Conservation (phyloP, 768 basidiomycete genomes). For the Dioszegia aurantiaca region DNA sequence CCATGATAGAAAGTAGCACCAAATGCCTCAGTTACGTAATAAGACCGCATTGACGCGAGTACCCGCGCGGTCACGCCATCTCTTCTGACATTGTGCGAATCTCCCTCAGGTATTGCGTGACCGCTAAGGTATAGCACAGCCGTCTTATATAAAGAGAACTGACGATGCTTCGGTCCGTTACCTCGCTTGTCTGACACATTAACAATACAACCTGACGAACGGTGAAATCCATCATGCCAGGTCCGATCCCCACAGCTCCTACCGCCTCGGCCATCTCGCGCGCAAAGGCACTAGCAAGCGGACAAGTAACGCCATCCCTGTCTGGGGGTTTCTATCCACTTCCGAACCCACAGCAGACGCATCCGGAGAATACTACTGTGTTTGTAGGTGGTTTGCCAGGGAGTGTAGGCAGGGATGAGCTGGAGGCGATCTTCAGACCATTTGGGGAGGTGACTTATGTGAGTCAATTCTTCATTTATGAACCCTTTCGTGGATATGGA, state of each 20-base stretch:
- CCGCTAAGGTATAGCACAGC: too few relatives aligned
- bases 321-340: conserved; percentile 14
- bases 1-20: too few relatives aligned
- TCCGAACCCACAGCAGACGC: conserved; percentile 2
- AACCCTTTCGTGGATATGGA: not conserved
- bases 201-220: too few relatives aligned
- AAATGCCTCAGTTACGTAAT: too few relatives aligned
- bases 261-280: conserved; percentile 2
- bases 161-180: too few relatives aligned
- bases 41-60: too few relatives aligned
- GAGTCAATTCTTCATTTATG: not conserved
- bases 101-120: too few relatives aligned
- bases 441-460: conserved; percentile 20
- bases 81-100: conserved; percentile 2
- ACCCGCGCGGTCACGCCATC: conserved; percentile 13
- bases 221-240: not conserved
- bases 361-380: conserved; percentile 18
- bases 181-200: too few relatives aligned
- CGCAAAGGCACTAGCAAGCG: conserved; percentile 3
- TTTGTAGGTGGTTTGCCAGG: conserved; percentile 14
- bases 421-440: conserved; percentile 1
- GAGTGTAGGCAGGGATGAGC: conserved; percentile 3
- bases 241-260: not conserved
- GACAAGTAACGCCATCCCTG: conserved; percentile 3
- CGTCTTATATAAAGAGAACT: too few relatives aligned